Evolutionary conservation across 306 rosid genomes (phyloP), one percentile per base, ranked within the genome.

Genomic region (Medicago lupulina): DNA sequence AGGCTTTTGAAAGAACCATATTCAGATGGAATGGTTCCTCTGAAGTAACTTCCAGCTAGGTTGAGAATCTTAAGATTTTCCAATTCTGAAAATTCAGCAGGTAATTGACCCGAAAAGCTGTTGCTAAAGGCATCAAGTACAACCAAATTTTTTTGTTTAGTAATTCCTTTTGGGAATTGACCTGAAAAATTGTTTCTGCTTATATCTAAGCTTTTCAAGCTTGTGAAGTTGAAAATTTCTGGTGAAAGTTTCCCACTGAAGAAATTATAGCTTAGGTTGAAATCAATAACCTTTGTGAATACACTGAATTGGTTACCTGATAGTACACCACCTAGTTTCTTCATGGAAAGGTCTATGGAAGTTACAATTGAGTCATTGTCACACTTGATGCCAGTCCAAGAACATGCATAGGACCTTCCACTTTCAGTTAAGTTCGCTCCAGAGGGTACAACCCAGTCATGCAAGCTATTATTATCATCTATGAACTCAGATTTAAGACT

Each of bases 171-270:
- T 0, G 97, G 96, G 65, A 95, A 95, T 9, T 66, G 84, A 55
- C 97, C 97, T 12, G 98, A 90, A 73, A 95, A 92, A 69, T 92
- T 92, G 92, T 95, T 95, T 64, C 96, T 88, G 76, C 98, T 95
- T 15, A 95, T 85, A 51, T 90, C 97, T 85, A 95, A 80, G 72
- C 73, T 87, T 82, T 57, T 80, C 4, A 95, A 84, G 77, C 65
- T 84, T 5, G 89, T 84, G 77, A 92, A 95, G 83, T 88, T 88
- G 74, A 92, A 92, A 71, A 92, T 83, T 65, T 81, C 81, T 14
- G 74, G 57, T 4, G 97, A 96, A 19, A 95, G 87, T 18, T 85
- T 62, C 23, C 96, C 96, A n/a, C 92, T 92, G 80, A 95, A 86
- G 36, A 86, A 78, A 54, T 95, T 95, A 83, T 83, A 18, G 68